These are phyloP conservation scores for Leccinum fibrillosum DNA, from an alignment of 768 basidiomycete species.

Conservation along the genomic window DNA sequence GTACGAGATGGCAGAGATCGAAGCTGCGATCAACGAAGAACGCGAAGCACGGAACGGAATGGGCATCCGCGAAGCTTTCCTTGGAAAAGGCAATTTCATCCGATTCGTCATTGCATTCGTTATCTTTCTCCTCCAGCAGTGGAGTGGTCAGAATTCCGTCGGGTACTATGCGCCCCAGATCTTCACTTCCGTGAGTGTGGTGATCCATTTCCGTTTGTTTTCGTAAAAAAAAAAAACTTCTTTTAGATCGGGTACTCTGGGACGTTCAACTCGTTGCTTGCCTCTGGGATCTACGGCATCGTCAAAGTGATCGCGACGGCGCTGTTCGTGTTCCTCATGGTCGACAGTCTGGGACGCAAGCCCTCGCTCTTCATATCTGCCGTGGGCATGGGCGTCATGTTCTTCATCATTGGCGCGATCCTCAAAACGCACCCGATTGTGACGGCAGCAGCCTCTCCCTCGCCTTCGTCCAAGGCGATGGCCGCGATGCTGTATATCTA, in stretches of 20 bases:
- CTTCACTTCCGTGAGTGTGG: slow-evolving; percentile 56
- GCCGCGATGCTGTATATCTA: slow-evolving; percentile 85
- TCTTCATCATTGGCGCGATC: slow-evolving; percentile 83
- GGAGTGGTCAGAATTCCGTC: slow-evolving; percentile 82
- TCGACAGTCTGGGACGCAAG: slow-evolving; percentile 68
- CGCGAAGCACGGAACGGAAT: slow-evolving; percentile 60
- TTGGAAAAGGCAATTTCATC: slow-evolving; percentile 76
- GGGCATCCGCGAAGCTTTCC: slow-evolving; percentile 67
- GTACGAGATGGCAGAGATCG: slow-evolving; percentile 74
- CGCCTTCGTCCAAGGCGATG: slow-evolving; percentile 69
- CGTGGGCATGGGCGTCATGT: slow-evolving; percentile 73
- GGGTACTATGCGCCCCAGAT: slow-evolving; percentile 76
- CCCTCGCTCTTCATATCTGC: slow-evolving; percentile 69
- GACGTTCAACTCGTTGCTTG: slow-evolving; percentile 58
- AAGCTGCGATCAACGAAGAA: slow-evolving; percentile 76
- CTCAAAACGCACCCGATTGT: slow-evolving; percentile 67
- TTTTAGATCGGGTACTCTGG: slow-evolving; percentile 61
- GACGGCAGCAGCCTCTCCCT: slow-evolving; percentile 41
- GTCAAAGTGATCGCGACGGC: slow-evolving; percentile 67
- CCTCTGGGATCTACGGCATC: slow-evolving; percentile 67
- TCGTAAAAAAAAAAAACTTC: background rate
- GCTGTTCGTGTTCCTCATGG: slow-evolving; percentile 64
- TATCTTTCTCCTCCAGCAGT: slow-evolving; percentile 80
- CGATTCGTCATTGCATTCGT: slow-evolving; percentile 83
- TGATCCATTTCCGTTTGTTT: background rate